Base-by-base conservation (phyloP, 805 yeast species). In the Candida arabinofermentans region DNA sequence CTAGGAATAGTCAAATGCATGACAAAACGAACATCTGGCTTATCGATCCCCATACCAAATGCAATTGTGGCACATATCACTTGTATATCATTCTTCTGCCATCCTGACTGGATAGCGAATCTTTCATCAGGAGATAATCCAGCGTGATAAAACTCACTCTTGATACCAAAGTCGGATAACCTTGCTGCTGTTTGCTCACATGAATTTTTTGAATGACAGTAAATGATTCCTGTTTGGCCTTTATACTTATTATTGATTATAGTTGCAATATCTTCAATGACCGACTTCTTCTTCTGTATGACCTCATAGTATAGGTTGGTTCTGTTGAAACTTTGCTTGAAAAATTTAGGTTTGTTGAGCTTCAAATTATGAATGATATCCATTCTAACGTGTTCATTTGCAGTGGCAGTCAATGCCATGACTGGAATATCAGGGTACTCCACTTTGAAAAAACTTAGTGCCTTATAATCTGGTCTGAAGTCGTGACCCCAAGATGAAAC, bases 401-500 rank as follows among this genome's bases (percentile, higher is more conserved):
- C 99, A 0, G 99, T 93, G 0, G 98, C 99, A 0, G 99, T 93
- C 44, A 93, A 70, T 0, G 98, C 99, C 88, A 93, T 89, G 46
- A 93, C 70, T 1, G 99, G 99, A 5, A 88, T 78, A 39, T 74
- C 74, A 0, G 96, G 95, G 57, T 75, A 93, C 37, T 77, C 74
- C 16, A 66, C 62, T 55, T 88, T 88, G 62, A 93, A 86, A 49
- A 72, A 74, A 27, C 79, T 77, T 57, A 93, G 70, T 9, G 82
- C 84, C 54, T 89, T 86, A 66, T 93, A 93, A 62, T 93, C 98
- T 0, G 98, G 97, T 39, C 99, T 72, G 62, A 93, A 93, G 63
- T 93, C 99, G 64, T 93, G 99, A 17, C 99, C 99, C 99, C 99
- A 93, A 9, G 95, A 84, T 39, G 96, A 87, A 34, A 93, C 95